Conservation (phyloP, 1,284 basidiomycete species). For the Neotropicomus parvogracilis region DNA sequence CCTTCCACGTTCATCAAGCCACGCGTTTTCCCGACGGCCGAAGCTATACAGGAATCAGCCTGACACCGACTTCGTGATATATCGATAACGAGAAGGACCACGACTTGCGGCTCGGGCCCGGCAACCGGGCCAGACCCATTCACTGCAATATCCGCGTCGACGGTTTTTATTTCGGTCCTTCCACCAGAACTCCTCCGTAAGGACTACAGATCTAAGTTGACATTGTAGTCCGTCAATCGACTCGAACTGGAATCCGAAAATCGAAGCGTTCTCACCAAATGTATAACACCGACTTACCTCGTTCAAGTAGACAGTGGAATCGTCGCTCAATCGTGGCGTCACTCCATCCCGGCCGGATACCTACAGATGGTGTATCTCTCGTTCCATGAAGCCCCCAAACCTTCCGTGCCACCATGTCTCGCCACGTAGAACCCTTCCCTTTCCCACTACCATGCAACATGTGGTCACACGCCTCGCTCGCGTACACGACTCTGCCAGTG, state of each 20-base stretch:
- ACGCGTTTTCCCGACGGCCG: not conserved
- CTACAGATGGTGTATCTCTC: too few relatives aligned
- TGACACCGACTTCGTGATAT: slow-evolving; percentile 4
- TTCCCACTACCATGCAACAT: slow-evolving; percentile 5
- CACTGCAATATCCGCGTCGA: too few relatives aligned
- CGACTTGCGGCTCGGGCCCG: not conserved
- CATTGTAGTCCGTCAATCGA: too few relatives aligned
- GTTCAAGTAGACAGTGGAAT: slow-evolving; percentile 34
- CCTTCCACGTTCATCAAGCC: slow-evolving; percentile 2
- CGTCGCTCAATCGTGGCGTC: too few relatives aligned
- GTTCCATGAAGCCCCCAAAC: slow-evolving; percentile 30
- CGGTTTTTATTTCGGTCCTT: slow-evolving; percentile 34
- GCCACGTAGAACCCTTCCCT: slow-evolving; percentile 37
- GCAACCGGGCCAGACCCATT: too few relatives aligned
- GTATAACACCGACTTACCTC: slow-evolving; percentile 33
- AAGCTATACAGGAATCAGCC: not conserved
- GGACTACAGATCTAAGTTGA: too few relatives aligned
- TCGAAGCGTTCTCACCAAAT: too few relatives aligned
- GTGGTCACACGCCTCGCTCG: slow-evolving; percentile 8
- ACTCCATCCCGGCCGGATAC: too few relatives aligned
- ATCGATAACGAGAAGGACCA: not conserved
- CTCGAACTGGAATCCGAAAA: too few relatives aligned
- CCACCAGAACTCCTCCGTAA: slow-evolving; percentile 42
- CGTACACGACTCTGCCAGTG: slow-evolving; percentile 20
- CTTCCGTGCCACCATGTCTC: slow-evolving; percentile 35